Percentiles rank a stretch among this genome's conserved stretches.
These are phyloP conservation scores for Geotrichum fermentans DNA, from an alignment of 1,139 yeast species.

Conservation along the genomic window DNA sequence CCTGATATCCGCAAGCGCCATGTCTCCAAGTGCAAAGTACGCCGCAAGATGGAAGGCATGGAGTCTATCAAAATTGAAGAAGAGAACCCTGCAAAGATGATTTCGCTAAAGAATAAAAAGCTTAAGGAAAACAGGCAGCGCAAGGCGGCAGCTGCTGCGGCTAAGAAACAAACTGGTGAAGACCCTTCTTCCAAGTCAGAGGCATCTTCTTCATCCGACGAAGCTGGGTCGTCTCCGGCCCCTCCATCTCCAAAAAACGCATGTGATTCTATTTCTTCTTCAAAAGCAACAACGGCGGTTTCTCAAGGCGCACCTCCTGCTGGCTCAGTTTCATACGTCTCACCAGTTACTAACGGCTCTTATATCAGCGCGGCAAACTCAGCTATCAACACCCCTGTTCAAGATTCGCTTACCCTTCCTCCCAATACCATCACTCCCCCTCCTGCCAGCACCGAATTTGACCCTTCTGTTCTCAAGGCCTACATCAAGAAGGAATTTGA, in stretches of 20 bases:
- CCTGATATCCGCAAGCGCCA: slow-evolving; percentile 33
- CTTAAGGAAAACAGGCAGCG: slow-evolving; percentile 3
- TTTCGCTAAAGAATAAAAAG: slow-evolving; percentile 13
- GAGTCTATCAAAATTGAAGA: slow-evolving; percentile 17
- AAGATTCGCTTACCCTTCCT: not conserved
- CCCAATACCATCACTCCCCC: not conserved
- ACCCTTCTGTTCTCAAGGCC: slow-evolving; percentile 6
- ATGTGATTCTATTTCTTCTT: too few species aligned
- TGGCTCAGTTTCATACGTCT: not conserved
- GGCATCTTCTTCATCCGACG: not conserved
- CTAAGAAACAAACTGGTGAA: not conserved
- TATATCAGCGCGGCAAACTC: not conserved
- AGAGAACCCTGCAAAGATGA: slow-evolving; percentile 19
- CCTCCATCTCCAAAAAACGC: not conserved
- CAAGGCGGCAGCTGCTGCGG: not conserved
- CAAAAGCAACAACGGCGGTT: not conserved
- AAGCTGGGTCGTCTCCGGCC: not conserved
- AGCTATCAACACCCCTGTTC: not conserved
- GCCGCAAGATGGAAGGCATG: slow-evolving; percentile 14
- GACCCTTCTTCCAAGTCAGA: not conserved
- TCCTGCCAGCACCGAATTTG: slow-evolving; percentile 1
- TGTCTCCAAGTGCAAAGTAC: slow-evolving; percentile 26
- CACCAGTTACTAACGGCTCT: not conserved
- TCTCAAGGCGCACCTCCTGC: not conserved
- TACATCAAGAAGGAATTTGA: slow-evolving; percentile 6